Percentiles rank a stretch among this genome's conserved stretches.
Conservation (phyloP, 768 basidiomycete species). For the Rhodotorula taiwanensis region DNA sequence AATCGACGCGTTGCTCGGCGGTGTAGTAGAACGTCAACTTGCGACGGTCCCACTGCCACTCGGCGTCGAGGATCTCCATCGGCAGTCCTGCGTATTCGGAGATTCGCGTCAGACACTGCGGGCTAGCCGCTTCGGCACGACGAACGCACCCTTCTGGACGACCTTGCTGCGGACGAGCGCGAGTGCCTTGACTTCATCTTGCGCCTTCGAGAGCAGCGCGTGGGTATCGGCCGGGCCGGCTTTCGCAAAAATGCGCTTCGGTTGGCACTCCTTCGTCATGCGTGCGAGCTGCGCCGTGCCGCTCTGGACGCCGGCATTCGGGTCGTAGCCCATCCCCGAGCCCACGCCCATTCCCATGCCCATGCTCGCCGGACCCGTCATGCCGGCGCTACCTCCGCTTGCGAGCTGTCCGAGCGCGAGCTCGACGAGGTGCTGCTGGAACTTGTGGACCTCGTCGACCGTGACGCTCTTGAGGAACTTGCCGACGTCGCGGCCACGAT, state of each 20-base stretch:
- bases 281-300: slow-evolving; percentile 35
- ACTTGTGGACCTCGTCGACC: slow-evolving; percentile 82
- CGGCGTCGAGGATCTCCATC: slow-evolving; percentile 97
- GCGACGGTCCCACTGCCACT: slow-evolving; percentile 98
- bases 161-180: slow-evolving; percentile 88
- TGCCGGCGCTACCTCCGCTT: slow-evolving; percentile 22
- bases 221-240: slow-evolving; percentile 74
- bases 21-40: slow-evolving; percentile 98
- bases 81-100: slow-evolving; percentile 57
- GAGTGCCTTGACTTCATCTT: slow-evolving; percentile 87
- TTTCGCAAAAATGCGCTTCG: slow-evolving; percentile 92
- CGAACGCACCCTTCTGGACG: slow-evolving; percentile 56
- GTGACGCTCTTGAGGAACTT: slow-evolving; percentile 48
- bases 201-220: slow-evolving; percentile 71
- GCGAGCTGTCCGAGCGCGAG: slow-evolving; percentile 42
- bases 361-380: neutral
- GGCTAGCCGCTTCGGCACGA: no score
- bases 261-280: slow-evolving; percentile 85
- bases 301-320: slow-evolving; percentile 27
- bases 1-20: slow-evolving; percentile 78
- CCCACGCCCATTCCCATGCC: slow-evolving; percentile 44
- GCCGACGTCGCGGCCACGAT: slow-evolving; percentile 68
- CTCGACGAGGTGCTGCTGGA: slow-evolving; percentile 72
- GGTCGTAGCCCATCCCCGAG: neutral
- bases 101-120: neutral